Evolutionary conservation across 768 basidiomycete species (phyloP).

Genomic region (Steccherinum ochraceum): DNA sequence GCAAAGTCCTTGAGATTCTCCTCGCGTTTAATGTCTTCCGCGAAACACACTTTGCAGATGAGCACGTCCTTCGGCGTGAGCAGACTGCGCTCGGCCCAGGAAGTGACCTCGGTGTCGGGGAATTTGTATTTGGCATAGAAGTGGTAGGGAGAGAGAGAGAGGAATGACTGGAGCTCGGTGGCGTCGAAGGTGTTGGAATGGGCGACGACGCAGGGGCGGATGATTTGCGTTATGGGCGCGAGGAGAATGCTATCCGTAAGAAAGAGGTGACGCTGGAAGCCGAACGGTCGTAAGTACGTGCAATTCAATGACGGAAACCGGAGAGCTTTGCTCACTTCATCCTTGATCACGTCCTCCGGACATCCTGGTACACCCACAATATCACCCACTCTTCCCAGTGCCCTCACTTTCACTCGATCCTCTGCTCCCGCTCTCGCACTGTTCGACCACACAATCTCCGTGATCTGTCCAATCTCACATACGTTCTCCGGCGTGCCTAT

Average conservation of each 20-base stretch:
- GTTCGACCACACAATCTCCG: conserved; percentile 21
- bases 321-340: too few species aligned
- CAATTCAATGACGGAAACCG: too few species aligned
- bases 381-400: conserved; percentile 45
- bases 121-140: conserved; percentile 55
- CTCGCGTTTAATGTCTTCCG: conserved; percentile 25
- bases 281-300: too few species aligned
- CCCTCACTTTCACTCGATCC: conserved; percentile 18
- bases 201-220: conserved; percentile 44
- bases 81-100: conserved; percentile 30
- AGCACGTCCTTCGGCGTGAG: conserved; percentile 30
- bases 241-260: conserved; percentile 42
- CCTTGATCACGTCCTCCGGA: conserved; percentile 36
- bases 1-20: conserved; percentile 30
- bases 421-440: conserved; percentile 10
- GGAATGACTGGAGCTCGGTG: conserved; percentile 35
- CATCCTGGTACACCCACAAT: conserved; percentile 27
- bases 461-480: conserved; percentile 52
- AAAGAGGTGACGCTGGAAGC: conserved; percentile 60
- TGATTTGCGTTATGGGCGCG: conserved; percentile 31
- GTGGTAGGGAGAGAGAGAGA: conserved; percentile 45
- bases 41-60: conserved; percentile 42
- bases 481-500: conserved; percentile 42
- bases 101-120: conserved; percentile 29
- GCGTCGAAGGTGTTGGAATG: conserved; percentile 22